Evolutionary conservation across 768 basidiomycete genomes (phyloP), one percentile per base, ranked within the genome.

Genomic region (Rhizopogon salebrosus): DNA sequence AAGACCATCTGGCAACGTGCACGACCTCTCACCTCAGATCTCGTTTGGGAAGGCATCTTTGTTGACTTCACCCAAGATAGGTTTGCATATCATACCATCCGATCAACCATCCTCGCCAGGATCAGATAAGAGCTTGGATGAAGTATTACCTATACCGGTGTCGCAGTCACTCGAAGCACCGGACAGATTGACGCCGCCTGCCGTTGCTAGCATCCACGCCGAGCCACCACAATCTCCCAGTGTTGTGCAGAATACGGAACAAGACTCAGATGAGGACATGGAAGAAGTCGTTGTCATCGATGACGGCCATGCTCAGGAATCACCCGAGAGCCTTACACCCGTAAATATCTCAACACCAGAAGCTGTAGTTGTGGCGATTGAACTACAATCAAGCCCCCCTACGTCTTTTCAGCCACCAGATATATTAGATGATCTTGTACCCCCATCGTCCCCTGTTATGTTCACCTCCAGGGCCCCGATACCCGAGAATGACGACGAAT

Each of bases 1-100:
- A 41, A 61, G 36, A 26, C 24, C 53, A 9, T 50, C 62, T 1
- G 57, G 57, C 38, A 51, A 23, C 27, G 18, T 48, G 22, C 57
- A 54, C 34, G 59, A 54, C 24, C 31, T 55, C n/a, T 54, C 53
- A 23, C 58, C 57, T 41, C 18, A 57, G 23, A 63, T 69, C 13
- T 53, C 56, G 10, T 79, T 78, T 52, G 76, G 77, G 7, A 55
- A 61, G 3, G 75, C 75, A 0, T 67, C 64, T 7, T 57, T 75
- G 40, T 57, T 76, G 4, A 38, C 59, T 18, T 51, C 65, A 27
- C 58, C 50, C 6, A 59, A 48, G 49, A 18, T 24, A 24, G 1
- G 50, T 1, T 46, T 14, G 2, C 57, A 34, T 5, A 11, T 34
- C 36, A 36, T 52, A 10, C 51, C 54, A 35, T 41, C 54, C 22